These are phyloP conservation scores for Aureobasidium sp. DNA, from an alignment of 2,329 filamentous ascomycete species.

Conservation along the genomic window DNA sequence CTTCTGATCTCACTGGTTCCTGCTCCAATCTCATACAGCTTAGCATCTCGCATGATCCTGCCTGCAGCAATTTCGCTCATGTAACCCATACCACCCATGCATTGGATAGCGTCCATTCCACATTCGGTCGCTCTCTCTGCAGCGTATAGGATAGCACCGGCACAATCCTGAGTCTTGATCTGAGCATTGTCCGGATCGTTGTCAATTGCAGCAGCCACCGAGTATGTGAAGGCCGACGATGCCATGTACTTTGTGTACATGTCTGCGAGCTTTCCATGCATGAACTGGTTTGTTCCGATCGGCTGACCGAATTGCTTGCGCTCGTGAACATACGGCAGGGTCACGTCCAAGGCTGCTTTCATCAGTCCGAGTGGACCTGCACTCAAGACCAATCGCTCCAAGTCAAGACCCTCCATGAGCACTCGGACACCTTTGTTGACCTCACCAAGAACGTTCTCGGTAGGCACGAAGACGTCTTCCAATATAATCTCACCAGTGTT, in stretches of 20 bases:
- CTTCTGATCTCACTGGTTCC: conserved; percentile 89
- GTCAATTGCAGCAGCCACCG: conserved; percentile 72
- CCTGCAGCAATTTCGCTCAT: conserved; percentile 92
- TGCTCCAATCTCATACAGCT: conserved; percentile 92
- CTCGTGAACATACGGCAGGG: conserved; percentile 81
- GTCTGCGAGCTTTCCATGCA: conserved; percentile 88
- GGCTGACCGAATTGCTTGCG: conserved; percentile 82
- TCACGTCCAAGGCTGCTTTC: conserved; percentile 81
- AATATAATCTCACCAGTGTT: conserved; percentile 94
- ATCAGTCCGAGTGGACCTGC: conserved; percentile 90
- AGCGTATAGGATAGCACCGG: conserved; percentile 87
- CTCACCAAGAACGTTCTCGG: conserved; percentile 70
- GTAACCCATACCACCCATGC: conserved; percentile 67
- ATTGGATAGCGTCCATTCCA: conserved; percentile 79
- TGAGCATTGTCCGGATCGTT: conserved; percentile 41
- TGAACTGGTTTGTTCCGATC: conserved; percentile 84
- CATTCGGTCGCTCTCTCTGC: conserved; percentile 86
- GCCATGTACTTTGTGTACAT: conserved; percentile 95
- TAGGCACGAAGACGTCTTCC: conserved; percentile 82
- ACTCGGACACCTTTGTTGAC: conserved; percentile 80
- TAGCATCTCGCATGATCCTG: conserved; percentile 68
- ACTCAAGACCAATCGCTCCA: conserved; percentile 86
- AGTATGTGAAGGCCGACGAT: conserved; percentile 78
- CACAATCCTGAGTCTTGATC: conserved; percentile 85
- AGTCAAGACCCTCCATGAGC: conserved; percentile 91